Evolutionary conservation across 2,329 filamentous ascomycete species (phyloP).

Genomic region (Cercospora beticola): DNA sequence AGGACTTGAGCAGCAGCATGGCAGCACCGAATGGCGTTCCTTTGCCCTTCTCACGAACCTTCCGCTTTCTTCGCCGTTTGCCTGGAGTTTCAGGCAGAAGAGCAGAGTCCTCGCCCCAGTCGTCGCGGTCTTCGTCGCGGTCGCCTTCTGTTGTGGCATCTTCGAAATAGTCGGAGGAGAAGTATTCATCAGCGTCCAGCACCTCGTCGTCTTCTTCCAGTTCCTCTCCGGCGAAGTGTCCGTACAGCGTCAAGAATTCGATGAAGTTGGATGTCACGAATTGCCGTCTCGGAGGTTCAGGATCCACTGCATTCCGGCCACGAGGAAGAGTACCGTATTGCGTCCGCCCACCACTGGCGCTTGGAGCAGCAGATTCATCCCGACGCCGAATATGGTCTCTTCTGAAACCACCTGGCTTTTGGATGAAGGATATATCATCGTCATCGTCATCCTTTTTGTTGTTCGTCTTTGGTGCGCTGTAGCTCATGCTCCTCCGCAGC

Average conservation of each 20-base stretch:
- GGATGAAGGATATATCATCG: constrained; percentile 80
- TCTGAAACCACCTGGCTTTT: constrained; percentile 88
- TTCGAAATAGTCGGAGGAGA: constrained; percentile 72
- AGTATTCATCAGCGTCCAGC: constrained; percentile 84
- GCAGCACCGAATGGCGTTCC: constrained; percentile 78
- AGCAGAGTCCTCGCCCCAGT: constrained; percentile 84
- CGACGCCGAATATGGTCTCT: constrained; percentile 81
- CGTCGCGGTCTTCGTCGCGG: constrained; percentile 58
- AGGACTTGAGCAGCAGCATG: constrained; percentile 88
- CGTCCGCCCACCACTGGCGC: constrained; percentile 40
- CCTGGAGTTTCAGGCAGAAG: constrained; percentile 62
- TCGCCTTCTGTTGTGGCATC: constrained; percentile 46
- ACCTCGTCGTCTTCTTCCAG: constrained; percentile 95
- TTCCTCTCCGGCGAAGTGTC: constrained; percentile 95
- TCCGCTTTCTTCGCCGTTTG: constrained; percentile 72
- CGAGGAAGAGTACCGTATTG: constrained; percentile 24
- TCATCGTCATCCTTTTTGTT: constrained; percentile 79
- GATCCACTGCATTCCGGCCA: constrained; percentile 11
- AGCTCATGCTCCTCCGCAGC: constrained; percentile 81
- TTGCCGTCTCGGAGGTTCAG: constrained; percentile 44
- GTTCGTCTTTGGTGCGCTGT: constrained; percentile 72
- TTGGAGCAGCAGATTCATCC: constrained; percentile 56
- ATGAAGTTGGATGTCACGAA: constrained; percentile 90
- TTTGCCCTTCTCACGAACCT: constrained; percentile 71
- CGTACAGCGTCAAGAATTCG: constrained; percentile 92